These are phyloP conservation scores for Pythium angustatum DNA, from an alignment of 352 stramenopile species.

Conservation along the genomic window DNA sequence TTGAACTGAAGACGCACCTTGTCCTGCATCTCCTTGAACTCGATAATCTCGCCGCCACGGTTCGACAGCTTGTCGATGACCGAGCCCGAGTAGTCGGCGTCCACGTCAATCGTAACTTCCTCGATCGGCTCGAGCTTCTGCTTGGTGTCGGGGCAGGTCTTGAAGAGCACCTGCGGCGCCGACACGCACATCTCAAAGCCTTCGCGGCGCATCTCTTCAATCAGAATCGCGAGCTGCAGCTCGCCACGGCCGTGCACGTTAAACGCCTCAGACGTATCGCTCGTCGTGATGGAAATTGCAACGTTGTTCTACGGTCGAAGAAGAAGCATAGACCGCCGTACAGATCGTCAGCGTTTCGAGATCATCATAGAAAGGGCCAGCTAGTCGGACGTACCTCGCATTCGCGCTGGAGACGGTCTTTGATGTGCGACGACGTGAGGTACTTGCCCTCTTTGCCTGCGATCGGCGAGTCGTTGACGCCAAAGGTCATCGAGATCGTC, in stretches of 20 bases:
- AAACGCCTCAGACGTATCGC: slow-evolving; percentile 90
- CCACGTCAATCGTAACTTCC: slow-evolving; percentile 96
- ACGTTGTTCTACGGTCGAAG: slow-evolving; percentile 95
- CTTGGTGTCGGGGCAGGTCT: slow-evolving; percentile 83
- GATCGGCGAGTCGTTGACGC: slow-evolving; percentile 96
- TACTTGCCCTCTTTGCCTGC: slow-evolving; percentile 96
- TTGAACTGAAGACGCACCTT: slow-evolving; percentile 96
- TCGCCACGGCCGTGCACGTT: slow-evolving; percentile 96
- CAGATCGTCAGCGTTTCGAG: no score
- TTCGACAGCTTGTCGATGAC: slow-evolving; percentile 97
- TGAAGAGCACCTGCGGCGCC: slow-evolving; percentile 95
- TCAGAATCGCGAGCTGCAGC: slow-evolving; percentile 97
- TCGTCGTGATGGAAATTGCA: slow-evolving; percentile 91
- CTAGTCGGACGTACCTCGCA: slow-evolving; percentile 83
- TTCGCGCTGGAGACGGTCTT: slow-evolving; percentile 93
- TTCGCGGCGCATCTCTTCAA: slow-evolving; percentile 98
- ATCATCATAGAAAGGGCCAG: no score
- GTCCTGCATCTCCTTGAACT: slow-evolving; percentile 92
- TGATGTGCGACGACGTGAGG: slow-evolving; percentile 95
- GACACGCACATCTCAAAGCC: slow-evolving; percentile 98
- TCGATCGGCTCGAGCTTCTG: slow-evolving; percentile 89
- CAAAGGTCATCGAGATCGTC: slow-evolving; percentile 98
- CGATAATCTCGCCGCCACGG: slow-evolving; percentile 92
- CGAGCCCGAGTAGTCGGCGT: slow-evolving; percentile 94
- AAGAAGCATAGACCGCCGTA: no score